Base-by-base conservation (phyloP, 2,329 filamentous ascomycete genomes). In the Penicillium sp. region DNA sequence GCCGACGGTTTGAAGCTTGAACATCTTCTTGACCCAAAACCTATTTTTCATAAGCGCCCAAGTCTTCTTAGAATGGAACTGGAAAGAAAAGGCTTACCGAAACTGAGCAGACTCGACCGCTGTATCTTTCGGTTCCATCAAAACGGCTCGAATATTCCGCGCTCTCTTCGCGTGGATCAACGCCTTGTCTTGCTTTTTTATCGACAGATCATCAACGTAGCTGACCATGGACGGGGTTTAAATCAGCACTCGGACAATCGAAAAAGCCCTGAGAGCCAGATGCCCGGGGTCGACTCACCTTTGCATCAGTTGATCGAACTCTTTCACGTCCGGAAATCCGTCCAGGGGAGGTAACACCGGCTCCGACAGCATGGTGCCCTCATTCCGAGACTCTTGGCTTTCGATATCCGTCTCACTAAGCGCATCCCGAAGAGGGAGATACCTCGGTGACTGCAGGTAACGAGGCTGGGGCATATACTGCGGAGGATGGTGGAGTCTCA, bases 1-100 rank as follows among this genome's bases (percentile, higher is more conserved):
- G 18, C 73, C 73, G 38, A 68, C 62, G 31, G 68, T 61, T 47
- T 73, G 67, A 37, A 78, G 66, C 44, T 72, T 73, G 57, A 78
- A 78, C 75, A 78, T 78, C 57, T 78, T 78, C 56, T 78, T 78
- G 23, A 75, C 75, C 75, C 75, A 78, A 52, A 78, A 78, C 41
- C 75, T 77, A 53, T 38, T 39, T 3, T 8, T 6, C 9, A 59
- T 52, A 13, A 45, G 31, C 8, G 29, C 6, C 28, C 20, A 18
- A 13, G 10, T 20, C n/a, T 24, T 3, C 7, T 10, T 39, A 9
- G 20, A 4, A 39, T 13, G 13, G 7, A 9, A 9, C 15, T n/a
- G 41, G 18, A 18, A 42, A 13, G 12, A 25, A 9, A 38, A 28
- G 28, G 27, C 47, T 42, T 65, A 76, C 74, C 74, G 65, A 52